phyloP scores from a whole-genome alignment of 192 early-diverging fungal genomes.

The Backusella morwellensis region DNA sequence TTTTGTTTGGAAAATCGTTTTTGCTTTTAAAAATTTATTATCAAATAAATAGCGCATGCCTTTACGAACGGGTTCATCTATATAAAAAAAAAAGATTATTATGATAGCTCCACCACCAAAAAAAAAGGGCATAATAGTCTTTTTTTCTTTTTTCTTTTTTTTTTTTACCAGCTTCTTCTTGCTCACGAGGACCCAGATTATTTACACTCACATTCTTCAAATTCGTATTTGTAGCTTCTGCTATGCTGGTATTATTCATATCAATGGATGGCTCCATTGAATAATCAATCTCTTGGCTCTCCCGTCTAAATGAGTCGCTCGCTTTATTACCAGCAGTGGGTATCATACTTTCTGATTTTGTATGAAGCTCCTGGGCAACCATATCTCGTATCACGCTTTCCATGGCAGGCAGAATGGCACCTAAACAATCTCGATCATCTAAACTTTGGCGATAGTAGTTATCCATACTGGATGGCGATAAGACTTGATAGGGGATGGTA shows the following conservation, averaged over 20 bases:
- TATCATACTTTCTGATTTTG: not conserved
- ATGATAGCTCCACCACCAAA: not conserved
- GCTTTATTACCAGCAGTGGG: not conserved
- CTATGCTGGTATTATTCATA: not conserved
- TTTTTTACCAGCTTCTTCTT: conserved; percentile 35
- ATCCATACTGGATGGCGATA: not conserved
- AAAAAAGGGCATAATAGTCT: not conserved
- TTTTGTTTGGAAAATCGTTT: conserved; percentile 46
- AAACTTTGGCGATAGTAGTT: not conserved
- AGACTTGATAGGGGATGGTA: not conserved
- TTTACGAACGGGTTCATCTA: conserved; percentile 26
- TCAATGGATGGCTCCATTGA: conserved; percentile 19
- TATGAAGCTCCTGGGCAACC: not conserved
- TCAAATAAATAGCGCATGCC: conserved; percentile 47
- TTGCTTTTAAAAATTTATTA: conserved; percentile 49
- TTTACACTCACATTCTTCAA: conserved; percentile 25
- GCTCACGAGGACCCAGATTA: conserved; percentile 28
- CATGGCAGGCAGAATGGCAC: conserved; percentile 6
- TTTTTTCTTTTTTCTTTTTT: too few relatives aligned
- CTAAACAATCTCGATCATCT: conserved; percentile 5
- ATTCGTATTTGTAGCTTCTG: not conserved
- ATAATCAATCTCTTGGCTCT: not conserved
- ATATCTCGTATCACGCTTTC: conserved; percentile 1
- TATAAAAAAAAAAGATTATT: too few relatives aligned
- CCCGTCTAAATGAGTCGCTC: not conserved